These are phyloP conservation scores for Straminergon stramineum DNA, from an alignment of 225 moss, liverwort and hornwort genomes.

Conservation along the genomic window DNA sequence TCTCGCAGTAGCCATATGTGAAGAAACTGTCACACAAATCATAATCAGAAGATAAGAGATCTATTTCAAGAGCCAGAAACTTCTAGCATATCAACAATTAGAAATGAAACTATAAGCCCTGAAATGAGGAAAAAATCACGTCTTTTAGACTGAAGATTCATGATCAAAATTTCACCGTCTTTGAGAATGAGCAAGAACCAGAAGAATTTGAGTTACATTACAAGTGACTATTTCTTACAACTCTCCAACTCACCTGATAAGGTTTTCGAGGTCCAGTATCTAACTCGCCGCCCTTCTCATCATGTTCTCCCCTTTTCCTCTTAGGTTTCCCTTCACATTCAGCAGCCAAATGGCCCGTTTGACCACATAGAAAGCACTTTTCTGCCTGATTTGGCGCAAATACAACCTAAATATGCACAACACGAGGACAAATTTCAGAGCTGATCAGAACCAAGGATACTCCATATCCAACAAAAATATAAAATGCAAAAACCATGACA, in stretches of 20 bases:
- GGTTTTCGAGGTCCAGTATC: slow-evolving; percentile 63
- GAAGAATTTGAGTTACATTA: background rate
- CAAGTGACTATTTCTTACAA: background rate
- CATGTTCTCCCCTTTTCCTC: slow-evolving; percentile 78
- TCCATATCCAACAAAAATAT: background rate
- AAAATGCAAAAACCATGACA: background rate
- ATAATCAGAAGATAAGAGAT: background rate
- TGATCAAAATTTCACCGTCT: background rate
- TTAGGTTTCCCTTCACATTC: slow-evolving; percentile 96
- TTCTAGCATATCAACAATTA: background rate
- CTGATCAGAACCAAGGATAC: background rate
- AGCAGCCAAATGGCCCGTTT: slow-evolving; percentile 82
- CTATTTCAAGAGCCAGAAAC: background rate
- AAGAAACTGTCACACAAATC: slow-evolving; percentile 56
- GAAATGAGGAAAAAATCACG: background rate
- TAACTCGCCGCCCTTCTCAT: slow-evolving; percentile 66
- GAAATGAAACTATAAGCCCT: background rate
- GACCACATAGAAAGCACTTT: slow-evolving; percentile 93
- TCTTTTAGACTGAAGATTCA: background rate
- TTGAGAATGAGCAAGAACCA: background rate
- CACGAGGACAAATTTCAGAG: background rate
- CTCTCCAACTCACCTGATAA: slow-evolving; percentile 53
- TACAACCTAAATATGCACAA: slow-evolving; percentile 51
- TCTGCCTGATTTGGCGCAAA: slow-evolving; percentile 84
- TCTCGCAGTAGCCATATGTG: slow-evolving; percentile 91